Percentiles rank a stretch among this genome's conserved stretches.
Evolutionary conservation across 2,329 filamentous ascomycete genomes (phyloP).

Genomic region (Calcarisporium arbuscula): DNA sequence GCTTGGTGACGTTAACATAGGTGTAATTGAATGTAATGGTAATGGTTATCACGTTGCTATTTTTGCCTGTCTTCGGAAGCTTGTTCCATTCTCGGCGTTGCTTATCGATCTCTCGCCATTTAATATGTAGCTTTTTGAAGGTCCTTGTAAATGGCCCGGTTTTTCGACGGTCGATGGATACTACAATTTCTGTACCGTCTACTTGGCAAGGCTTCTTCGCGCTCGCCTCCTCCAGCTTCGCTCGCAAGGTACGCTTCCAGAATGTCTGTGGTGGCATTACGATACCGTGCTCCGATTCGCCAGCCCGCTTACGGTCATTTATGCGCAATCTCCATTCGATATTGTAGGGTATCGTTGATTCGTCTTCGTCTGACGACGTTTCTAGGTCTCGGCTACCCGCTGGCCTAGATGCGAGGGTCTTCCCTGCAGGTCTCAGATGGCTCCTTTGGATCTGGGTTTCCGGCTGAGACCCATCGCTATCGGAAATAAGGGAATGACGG

Average conservation of each 20-base stretch:
- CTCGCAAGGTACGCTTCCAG: slow-evolving; percentile 4
- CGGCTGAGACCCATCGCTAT: not conserved
- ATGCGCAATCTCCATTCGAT: slow-evolving; percentile 6
- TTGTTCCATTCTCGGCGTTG: slow-evolving; percentile 8
- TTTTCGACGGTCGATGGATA: not conserved
- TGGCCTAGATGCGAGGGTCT: not conserved
- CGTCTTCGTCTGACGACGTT: slow-evolving; percentile 6
- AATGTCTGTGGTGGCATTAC: slow-evolving; percentile 3
- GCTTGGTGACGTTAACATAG: slow-evolving; percentile 5
- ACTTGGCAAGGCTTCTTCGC: slow-evolving; percentile 7
- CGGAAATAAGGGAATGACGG: not conserved
- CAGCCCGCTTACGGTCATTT: slow-evolving; percentile 2
- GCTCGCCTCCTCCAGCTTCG: slow-evolving; percentile 3
- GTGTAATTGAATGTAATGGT: slow-evolving; percentile 6
- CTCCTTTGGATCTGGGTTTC: slow-evolving; percentile 3
- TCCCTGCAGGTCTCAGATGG: slow-evolving; percentile 6
- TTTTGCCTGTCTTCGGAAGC: slow-evolving; percentile 6
- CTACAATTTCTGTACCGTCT: slow-evolving; percentile 6
- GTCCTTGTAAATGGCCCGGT: not conserved
- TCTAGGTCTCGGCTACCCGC: not conserved
- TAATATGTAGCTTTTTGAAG: slow-evolving; percentile 4
- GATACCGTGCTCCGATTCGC: slow-evolving; percentile 4
- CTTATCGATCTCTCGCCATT: slow-evolving; percentile 6
- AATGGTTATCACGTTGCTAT: slow-evolving; percentile 8
- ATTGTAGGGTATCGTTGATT: slow-evolving; percentile 7